phyloP scores from a whole-genome alignment of 2,329 filamentous ascomycete genomes.

The Aureobasidium sp. region DNA sequence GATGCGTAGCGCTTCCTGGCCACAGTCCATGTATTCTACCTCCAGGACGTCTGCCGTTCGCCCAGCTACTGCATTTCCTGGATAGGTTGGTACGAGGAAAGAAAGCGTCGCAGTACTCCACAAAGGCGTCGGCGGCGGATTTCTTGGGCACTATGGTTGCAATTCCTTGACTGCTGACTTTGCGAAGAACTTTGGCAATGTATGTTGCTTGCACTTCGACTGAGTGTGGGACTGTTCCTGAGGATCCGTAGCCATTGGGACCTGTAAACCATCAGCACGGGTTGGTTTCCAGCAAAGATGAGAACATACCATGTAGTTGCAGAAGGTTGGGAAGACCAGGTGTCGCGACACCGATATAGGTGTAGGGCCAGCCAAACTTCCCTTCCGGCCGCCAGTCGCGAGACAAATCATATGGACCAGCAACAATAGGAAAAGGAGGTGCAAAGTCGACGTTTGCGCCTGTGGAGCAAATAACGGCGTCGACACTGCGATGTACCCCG shows the following conservation, averaged over 20 bases:
- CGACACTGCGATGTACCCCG: slow-evolving; percentile 50
- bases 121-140: slow-evolving; percentile 45
- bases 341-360: slow-evolving; percentile 57
- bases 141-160: slow-evolving; percentile 52
- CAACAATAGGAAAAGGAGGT: slow-evolving; percentile 52
- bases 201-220: slow-evolving; percentile 61
- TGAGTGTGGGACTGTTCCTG: slow-evolving; percentile 60
- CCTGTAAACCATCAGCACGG: slow-evolving; percentile 11
- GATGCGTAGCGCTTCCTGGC: slow-evolving; percentile 60
- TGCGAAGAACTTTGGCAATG: slow-evolving; percentile 60
- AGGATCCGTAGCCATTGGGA: slow-evolving; percentile 52
- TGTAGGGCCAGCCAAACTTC: slow-evolving; percentile 56
- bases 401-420: slow-evolving; percentile 48
- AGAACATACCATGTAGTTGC: slow-evolving; percentile 48
- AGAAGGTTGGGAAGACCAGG: slow-evolving; percentile 63
- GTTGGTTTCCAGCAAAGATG: background rate
- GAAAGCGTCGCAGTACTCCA: slow-evolving; percentile 37
- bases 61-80: slow-evolving; percentile 64
- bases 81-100: slow-evolving; percentile 48
- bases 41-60: slow-evolving; percentile 59
- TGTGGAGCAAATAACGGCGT: slow-evolving; percentile 52
- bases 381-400: slow-evolving; percentile 52
- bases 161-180: slow-evolving; percentile 59
- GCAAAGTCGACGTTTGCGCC: slow-evolving; percentile 29
- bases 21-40: slow-evolving; percentile 61